These are phyloP conservation scores for Ophiostoma triangulosporum DNA, from an alignment of 2,329 filamentous ascomycete genomes.

Conservation along the genomic window DNA sequence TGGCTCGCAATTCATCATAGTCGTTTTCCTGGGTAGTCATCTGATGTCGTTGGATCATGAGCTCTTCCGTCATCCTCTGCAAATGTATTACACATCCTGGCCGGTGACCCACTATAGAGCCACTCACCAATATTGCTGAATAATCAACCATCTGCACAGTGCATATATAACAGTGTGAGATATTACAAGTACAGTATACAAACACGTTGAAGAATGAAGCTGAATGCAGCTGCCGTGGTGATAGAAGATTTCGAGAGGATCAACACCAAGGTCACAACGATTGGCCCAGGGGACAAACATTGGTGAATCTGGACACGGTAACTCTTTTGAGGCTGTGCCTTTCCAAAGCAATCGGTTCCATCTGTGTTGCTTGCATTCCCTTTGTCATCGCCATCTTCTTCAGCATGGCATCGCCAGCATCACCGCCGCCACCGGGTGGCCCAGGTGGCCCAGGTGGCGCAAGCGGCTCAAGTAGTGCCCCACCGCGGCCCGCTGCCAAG, in stretches of 20 bases:
- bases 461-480: neutral
- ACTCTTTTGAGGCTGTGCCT: neutral
- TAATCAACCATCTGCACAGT: neutral
- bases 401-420: neutral
- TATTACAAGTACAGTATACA: neutral
- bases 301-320: neutral
- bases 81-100: neutral
- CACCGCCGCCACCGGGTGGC: neutral
- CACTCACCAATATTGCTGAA: neutral
- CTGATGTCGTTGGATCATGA: too few species aligned
- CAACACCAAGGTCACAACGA: neutral
- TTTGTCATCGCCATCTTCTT: neutral
- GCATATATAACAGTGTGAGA: neutral
- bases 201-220: neutral
- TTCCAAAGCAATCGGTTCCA: too few species aligned
- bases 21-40: too few species aligned
- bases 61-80: too few species aligned
- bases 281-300: neutral
- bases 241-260: neutral
- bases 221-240: neutral
- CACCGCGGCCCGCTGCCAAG: neutral
- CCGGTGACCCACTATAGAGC: neutral
- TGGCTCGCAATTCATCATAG: too few species aligned
- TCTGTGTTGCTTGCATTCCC: neutral
- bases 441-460: neutral